A percentile compares a stretch with the other conserved stretches of the same genome.
These are phyloP conservation scores for Tillandsia fasciculata DNA, from an alignment of 176 grass and related monocot species.

Conservation along the genomic window DNA sequence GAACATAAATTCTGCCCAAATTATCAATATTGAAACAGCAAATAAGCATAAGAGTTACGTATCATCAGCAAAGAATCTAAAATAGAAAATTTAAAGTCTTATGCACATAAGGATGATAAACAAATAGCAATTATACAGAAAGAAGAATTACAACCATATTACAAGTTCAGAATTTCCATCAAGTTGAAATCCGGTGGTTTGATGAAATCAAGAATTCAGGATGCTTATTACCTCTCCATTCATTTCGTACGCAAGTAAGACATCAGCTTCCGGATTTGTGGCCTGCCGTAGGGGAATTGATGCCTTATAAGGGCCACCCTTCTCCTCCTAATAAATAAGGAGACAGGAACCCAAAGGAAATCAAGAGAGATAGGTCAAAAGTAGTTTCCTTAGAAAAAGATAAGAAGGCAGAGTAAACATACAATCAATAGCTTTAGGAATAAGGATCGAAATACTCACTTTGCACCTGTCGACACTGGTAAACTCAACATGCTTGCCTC, in stretches of 20 bases:
- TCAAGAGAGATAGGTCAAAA: background rate
- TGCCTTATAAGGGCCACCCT: slow-evolving; percentile 93
- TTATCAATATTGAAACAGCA: background rate
- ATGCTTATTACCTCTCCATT: slow-evolving; percentile 67
- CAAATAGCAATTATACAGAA: background rate
- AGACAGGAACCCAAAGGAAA: background rate
- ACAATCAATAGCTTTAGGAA: background rate
- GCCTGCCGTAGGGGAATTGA: slow-evolving; percentile 87
- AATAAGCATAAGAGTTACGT: background rate
- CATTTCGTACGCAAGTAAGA: slow-evolving; percentile 99
- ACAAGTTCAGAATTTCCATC: background rate
- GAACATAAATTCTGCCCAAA: background rate
- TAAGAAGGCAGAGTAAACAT: background rate
- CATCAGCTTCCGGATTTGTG: slow-evolving; percentile 85
- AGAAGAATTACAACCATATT: background rate
- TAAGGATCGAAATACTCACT: slow-evolving; percentile 28
- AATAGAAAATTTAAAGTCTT: background rate
- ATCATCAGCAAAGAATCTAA: background rate
- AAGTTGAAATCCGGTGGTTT: background rate
- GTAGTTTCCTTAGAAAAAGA: background rate
- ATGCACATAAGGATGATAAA: background rate
- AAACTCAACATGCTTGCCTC: slow-evolving; percentile 84
- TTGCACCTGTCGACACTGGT: slow-evolving; percentile 81
- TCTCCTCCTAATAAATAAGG: slow-evolving; percentile 67
- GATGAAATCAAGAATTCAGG: background rate